Evolutionary conservation across 2,329 filamentous ascomycete genomes (phyloP), one percentile per base, ranked within the genome.

Genomic region (Malbranchea cinnamomea): DNA sequence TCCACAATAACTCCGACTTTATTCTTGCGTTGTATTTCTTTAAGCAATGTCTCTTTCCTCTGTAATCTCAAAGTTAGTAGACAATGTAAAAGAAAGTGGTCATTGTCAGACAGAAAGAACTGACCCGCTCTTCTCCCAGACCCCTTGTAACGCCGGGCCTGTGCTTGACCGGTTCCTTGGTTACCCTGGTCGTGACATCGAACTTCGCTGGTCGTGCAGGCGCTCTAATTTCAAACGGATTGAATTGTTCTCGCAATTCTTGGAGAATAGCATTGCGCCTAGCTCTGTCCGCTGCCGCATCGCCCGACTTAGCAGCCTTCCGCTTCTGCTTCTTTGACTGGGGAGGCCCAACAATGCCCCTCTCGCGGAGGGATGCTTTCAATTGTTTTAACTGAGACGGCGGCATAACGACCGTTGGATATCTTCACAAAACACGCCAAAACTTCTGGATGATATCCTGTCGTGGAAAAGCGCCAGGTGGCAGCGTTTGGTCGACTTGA

Each of bases 321-420:
- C 81, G 80, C 53, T 81, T 84, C 53, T 92, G 80, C 59, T 94
- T 95, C 50, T 95, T 95, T 6, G 85, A 94, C 48, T 93, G 77
- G 46, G 92, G 85, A 4, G 84, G 84, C 2, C 85, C 83, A 23
- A 85, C 75, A 30, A 98, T 76, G 32, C 89, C 89, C 49, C 87
- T 81, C 34, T 94, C 84, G 38, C 75, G 71, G 26, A 98, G 68
- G 6, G 85, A 93, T 42, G 81, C 70, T 60, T 95, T 98, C 25
- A 98, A 70, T 56, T 85, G 79, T 60, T 95, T 98, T 35, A 98
- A 68, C 63, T 98, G 91, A 8, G 91, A 98, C 39, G 85, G 82
- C 43, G 87, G 76, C 89, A 98, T 98, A 32, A 46, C 60, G 48
- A 32, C 6, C n/a, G n/a, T n/a, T n/a, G n/a, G n/a, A n/a, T n/a